Evolutionary conservation across 805 yeast species (phyloP).

Genomic region (Metschnikowia vanudenii): DNA sequence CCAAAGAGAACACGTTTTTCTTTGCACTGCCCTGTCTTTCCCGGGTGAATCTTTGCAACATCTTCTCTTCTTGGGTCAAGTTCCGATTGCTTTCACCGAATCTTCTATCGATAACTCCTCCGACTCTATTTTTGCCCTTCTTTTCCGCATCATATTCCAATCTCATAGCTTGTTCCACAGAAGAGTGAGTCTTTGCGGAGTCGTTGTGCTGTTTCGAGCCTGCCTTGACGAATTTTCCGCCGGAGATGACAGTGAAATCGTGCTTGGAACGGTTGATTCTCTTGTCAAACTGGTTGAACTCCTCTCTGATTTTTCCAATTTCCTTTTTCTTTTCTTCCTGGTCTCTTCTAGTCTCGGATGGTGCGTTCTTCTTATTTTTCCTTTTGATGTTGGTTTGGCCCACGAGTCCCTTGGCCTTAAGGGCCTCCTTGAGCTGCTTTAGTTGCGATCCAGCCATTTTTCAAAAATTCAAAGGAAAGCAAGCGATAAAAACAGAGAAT

Average conservation of each 20-base stretch:
- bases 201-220: constrained; percentile 40
- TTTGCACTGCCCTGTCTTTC: constrained; percentile 71
- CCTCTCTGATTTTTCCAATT: constrained; percentile 60
- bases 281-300: constrained; percentile 88
- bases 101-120: constrained; percentile 80
- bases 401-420: constrained; percentile 77
- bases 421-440: constrained; percentile 73
- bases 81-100: constrained; percentile 80
- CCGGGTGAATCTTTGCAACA: constrained; percentile 90
- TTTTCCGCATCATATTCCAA: constrained; percentile 65
- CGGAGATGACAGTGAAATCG: constrained; percentile 42
- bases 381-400: constrained; percentile 75
- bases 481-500: too few species aligned
- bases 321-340: constrained; percentile 56
- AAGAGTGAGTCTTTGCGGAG: constrained; percentile 31
- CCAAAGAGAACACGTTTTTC: constrained; percentile 50
- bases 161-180: constrained; percentile 43
- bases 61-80: constrained; percentile 84
- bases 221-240: constrained; percentile 44
- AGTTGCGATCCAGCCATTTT: constrained; percentile 85
- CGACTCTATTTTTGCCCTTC: constrained; percentile 65
- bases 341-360: constrained; percentile 67
- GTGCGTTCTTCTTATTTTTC: constrained; percentile 49
- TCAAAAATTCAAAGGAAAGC: not conserved
- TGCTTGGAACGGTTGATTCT: constrained; percentile 67